These are phyloP conservation scores for Chaetoscypha palmicola DNA, from an alignment of 2,329 filamentous ascomycete species.

Conservation along the genomic window DNA sequence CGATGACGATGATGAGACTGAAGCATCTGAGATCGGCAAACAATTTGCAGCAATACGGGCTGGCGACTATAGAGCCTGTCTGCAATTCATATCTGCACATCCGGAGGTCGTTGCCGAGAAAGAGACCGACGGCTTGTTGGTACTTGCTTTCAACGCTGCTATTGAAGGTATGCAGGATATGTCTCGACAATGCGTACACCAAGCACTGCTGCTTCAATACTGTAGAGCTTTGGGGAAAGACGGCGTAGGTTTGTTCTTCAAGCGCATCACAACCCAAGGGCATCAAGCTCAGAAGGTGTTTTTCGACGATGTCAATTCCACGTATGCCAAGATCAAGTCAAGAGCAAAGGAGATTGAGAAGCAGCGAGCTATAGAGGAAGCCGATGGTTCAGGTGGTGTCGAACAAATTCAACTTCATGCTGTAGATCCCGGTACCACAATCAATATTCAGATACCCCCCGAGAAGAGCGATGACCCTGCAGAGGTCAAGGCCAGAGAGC, in stretches of 20 bases:
- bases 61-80: conserved; percentile 64
- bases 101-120: conserved; percentile 73
- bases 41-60: conserved; percentile 73
- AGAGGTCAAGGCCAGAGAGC: conserved; percentile 55
- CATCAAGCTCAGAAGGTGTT: conserved; percentile 91
- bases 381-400: conserved; percentile 54
- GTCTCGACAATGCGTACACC: conserved; percentile 82
- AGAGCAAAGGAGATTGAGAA: conserved; percentile 47
- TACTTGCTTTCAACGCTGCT: conserved; percentile 86
- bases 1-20: conserved; percentile 59
- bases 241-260: conserved; percentile 90
- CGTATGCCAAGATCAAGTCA: conserved; percentile 73
- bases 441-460: conserved; percentile 78
- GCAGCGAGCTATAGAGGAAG: conserved; percentile 46
- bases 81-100: conserved; percentile 72
- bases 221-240: conserved; percentile 84
- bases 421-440: conserved; percentile 85
- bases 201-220: conserved; percentile 88
- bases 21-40: conserved; percentile 71
- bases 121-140: conserved; percentile 84
- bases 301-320: conserved; percentile 84
- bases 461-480: conserved; percentile 59
- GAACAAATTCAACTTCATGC: conserved; percentile 98
- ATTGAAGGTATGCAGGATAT: conserved; percentile 70
- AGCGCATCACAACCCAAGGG: conserved; percentile 80